Base-by-base conservation (phyloP, 1,139 yeast species). In the Pichia sp. region DNA sequence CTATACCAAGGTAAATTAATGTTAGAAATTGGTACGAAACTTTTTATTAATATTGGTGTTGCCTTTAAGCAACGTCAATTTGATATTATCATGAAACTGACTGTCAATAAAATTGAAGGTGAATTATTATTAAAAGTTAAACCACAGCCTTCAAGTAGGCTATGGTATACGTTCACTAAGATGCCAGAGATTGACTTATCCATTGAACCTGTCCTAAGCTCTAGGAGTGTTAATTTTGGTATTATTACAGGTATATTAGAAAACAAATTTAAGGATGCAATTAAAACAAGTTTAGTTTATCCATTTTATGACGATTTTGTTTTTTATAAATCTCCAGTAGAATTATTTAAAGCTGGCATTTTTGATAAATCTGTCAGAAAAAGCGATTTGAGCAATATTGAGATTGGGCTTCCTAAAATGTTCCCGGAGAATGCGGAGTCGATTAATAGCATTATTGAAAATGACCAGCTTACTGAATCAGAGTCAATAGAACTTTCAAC, bases 251-350 rank as follows among this genome's bases (percentile, higher is more conserved):
- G 82, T 52, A 77, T 83, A 11, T 85, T 92, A 52, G 89, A 82
- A 51, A 82, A 79, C 57, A 80, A 81, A 55, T 79, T 92, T 53
- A 78, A 83, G 47, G 96, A 87, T 40, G 85, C 90, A 0, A 71
- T 90, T 26, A 79, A 73, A 51, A 95, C 87, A 38, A 77, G 94
- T 12, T 66, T 90, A 46, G 97, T 92, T 0, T 64, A 77, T 37
- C 98, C 97, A 2, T 80, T 73, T 57, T 84, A 87, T 89, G 97
- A 92, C 60, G 97, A 92, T 62, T 65, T 87, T 37, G 78, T 81
- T 0, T 85, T 87, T 57, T 84, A 73, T 56, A 70, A 76, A 46
- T 80, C 96, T 0, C 70, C 66, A 22, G 58, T 55, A 4, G 95
- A 87, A 51, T 63, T 86, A 12, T 92, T 80, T 60, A 74, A 96